Evolutionary conservation across 495 filamentous ascomycete genomes (phyloP).

Genomic region (Aspergillus egyptiacus): DNA sequence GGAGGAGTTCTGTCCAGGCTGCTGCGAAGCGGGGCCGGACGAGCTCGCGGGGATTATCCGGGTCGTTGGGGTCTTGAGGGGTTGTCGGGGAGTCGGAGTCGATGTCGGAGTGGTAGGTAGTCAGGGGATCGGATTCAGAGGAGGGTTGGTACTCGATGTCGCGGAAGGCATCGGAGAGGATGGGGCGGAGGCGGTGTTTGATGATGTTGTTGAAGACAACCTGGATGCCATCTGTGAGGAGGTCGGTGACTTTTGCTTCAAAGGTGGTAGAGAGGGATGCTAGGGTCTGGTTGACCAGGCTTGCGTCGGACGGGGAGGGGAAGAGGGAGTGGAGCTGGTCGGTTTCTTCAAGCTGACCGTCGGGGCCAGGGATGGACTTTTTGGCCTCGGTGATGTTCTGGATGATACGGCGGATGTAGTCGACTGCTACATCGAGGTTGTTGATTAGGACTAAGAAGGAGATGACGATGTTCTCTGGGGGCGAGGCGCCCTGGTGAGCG

Average conservation of each 20-base stretch:
- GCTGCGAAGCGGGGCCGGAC: slow-evolving; percentile 71
- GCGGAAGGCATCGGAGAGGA: slow-evolving; percentile 82
- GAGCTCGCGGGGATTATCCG: slow-evolving; percentile 34
- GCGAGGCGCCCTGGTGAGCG: slow-evolving; percentile 65
- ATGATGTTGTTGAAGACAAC: slow-evolving; percentile 85
- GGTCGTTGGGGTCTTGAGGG: slow-evolving; percentile 30
- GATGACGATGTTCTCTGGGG: slow-evolving; percentile 77
- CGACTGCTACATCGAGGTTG: slow-evolving; percentile 82
- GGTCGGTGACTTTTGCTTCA: slow-evolving; percentile 66
- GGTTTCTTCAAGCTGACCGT: slow-evolving; percentile 18
- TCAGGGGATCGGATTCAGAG: slow-evolving; percentile 37
- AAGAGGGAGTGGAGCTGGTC: slow-evolving; percentile 58
- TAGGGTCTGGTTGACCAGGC: slow-evolving; percentile 59
- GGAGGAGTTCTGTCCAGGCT: slow-evolving; percentile 78
- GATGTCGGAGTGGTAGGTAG: slow-evolving; percentile 7
- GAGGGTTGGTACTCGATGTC: slow-evolving; percentile 72
- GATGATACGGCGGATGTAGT: slow-evolving; percentile 86
- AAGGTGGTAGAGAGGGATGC: slow-evolving; percentile 65
- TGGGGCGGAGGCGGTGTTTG: slow-evolving; percentile 76
- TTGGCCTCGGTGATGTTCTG: slow-evolving; percentile 50
- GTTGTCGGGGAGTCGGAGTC: slow-evolving; percentile 12
- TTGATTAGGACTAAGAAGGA: slow-evolving; percentile 90
- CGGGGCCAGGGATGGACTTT: slow-evolving; percentile 22
- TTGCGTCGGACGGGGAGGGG: slow-evolving; percentile 69
- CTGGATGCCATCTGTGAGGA: slow-evolving; percentile 73